Evolutionary conservation across 179 eudicot genomes (phyloP).

Genomic region (Drosera spatulata): DNA sequence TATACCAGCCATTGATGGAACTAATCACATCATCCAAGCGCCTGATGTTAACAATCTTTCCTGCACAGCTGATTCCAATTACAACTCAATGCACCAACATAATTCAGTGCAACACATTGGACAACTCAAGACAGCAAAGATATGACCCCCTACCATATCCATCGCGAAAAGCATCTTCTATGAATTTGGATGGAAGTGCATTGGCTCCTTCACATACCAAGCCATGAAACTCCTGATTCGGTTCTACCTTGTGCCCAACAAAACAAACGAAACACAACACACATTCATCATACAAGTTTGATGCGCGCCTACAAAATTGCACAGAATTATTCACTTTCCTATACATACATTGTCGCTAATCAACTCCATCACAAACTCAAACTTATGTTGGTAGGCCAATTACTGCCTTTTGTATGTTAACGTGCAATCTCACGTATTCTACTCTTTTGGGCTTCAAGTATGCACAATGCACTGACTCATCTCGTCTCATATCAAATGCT

Average conservation of each 20-base stretch:
- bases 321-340: too few relatives aligned
- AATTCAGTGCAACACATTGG: constrained; percentile 10
- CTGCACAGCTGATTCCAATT: constrained; percentile 51
- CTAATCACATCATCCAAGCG: constrained; percentile 88
- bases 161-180: constrained; percentile 93
- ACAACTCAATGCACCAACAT: constrained; percentile 5
- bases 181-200: constrained; percentile 85
- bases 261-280: constrained; percentile 2
- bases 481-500: too few relatives aligned
- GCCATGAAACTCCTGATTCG: constrained; percentile 97
- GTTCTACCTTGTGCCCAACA: constrained; percentile 87
- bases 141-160: constrained; percentile 68
- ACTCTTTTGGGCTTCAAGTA: too few relatives aligned
- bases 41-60: constrained; percentile 88
- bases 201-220: constrained; percentile 98
- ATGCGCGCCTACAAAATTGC: too few relatives aligned
- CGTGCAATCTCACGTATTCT: too few relatives aligned
- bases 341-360: too few relatives aligned
- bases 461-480: too few relatives aligned
- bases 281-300: too few relatives aligned
- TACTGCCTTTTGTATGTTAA: too few relatives aligned
- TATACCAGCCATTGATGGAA: constrained; percentile 93
- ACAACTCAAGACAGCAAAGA: constrained; percentile 6
- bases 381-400: too few relatives aligned
- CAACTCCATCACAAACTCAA: too few relatives aligned